Base-by-base conservation (phyloP, 2,329 filamentous ascomycete genomes). In the Alternaria triticina region DNA sequence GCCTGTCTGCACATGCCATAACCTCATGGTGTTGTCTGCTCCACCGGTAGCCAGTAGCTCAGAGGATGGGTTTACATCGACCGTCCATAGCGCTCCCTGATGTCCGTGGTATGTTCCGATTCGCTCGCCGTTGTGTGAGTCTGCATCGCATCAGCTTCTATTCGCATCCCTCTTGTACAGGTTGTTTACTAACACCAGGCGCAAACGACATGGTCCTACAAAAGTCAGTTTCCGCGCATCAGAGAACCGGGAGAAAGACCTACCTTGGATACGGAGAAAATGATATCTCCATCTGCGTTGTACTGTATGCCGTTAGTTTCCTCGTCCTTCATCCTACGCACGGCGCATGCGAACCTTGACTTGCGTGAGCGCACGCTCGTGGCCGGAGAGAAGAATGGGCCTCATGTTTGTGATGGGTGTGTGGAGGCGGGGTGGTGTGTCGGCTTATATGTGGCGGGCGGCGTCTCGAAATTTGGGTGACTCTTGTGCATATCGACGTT, bases 71-170 rank as follows among this genome's bases (percentile, higher is more conserved):
- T 97, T 93, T 78, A 97, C 91, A 80, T 99, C 96, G 82, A 99
- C 92, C 67, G 96, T 97, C 96, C 96, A 99, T 85, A 99, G 92
- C 76, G 96, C 95, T 84, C 96, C 96, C 82, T 96, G 91, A 84
- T 99, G 96, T 82, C 96, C 96, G 80, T 93, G 90, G 86, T 98
- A 99, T 75, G 95, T 79, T 77, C 96, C 96, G 77, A 98, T 88
- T 77, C 96, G 92, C 87, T 99, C 96, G 84, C 96, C 96, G 83
- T 99, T 99, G 85, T 96, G 94, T 70, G 94, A 91, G 84, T 89
- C 77, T 79, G 63, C 57, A 43, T 54, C 40, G 30, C 61, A 68
- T 77, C 67, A 78, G 75, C 64, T 56, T 65, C 46, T 12, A 13
- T 61, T 51, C 57, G 40, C 45, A 50, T 20, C 27, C 62, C 25